These are phyloP conservation scores for Hymenoscyphus infarciens DNA, from an alignment of 2,329 filamentous ascomycete genomes.

Conservation along the genomic window DNA sequence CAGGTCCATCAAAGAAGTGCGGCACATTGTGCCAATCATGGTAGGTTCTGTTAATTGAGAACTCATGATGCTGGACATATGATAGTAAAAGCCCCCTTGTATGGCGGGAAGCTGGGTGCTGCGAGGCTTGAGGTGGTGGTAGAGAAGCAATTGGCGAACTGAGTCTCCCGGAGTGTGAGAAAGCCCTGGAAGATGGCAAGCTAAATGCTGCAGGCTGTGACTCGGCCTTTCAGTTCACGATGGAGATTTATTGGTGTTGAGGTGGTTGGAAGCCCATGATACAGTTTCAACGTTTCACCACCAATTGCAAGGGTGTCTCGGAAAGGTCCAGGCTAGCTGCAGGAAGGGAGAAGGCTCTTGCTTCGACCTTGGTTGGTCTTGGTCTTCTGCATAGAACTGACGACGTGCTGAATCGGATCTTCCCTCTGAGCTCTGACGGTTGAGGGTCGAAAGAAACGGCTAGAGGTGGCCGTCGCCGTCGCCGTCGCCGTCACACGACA, in stretches of 20 bases:
- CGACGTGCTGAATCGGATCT: not conserved
- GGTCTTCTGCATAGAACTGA: not conserved
- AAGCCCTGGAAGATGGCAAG: too few relatives aligned
- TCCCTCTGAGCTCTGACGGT: too few relatives aligned
- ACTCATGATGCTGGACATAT: not conserved
- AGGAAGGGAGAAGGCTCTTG: not conserved
- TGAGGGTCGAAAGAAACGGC: not conserved
- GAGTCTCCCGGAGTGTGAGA: too few relatives aligned
- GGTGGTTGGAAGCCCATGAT: not conserved
- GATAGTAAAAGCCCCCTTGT: not conserved
- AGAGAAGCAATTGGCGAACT: too few relatives aligned
- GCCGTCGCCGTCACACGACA: constrained; percentile 3
- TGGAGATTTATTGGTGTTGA: not conserved
- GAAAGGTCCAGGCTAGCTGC: not conserved
- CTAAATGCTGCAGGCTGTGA: too few relatives aligned
- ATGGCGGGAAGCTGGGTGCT: not conserved
- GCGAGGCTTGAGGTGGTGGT: too few relatives aligned
- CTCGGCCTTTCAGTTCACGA: not conserved
- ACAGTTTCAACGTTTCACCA: not conserved
- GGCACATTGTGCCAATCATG: constrained; percentile 19
- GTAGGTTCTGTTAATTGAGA: not conserved
- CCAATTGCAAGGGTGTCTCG: not conserved
- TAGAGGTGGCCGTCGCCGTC: not conserved
- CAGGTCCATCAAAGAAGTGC: constrained; percentile 30
- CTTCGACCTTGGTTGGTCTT: not conserved